Percentiles rank a stretch among this genome's conserved stretches.
phyloP scores from a whole-genome alignment of 768 basidiomycete genomes.

The Mrakia hoshinonis region DNA sequence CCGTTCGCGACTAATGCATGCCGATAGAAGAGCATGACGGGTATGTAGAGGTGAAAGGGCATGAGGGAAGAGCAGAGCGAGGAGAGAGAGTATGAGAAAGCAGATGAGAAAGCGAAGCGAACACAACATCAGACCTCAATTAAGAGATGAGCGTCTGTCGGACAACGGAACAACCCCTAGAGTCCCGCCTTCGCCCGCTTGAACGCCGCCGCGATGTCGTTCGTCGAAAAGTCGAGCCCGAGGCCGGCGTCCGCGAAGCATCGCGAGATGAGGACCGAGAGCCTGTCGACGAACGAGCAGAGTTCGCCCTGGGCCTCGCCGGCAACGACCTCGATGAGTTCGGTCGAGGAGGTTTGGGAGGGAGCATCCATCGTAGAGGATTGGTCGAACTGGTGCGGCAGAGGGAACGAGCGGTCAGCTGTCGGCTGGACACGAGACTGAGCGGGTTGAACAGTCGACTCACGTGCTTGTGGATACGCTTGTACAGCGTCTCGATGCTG shows the following conservation, averaged over 20 bases:
- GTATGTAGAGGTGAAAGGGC: too few species aligned
- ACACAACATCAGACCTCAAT: too few species aligned
- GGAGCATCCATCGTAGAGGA: slow-evolving; percentile 37
- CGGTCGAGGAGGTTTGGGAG: slow-evolving; percentile 29
- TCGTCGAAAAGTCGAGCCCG: slow-evolving; percentile 59
- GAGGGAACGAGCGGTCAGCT: not conserved
- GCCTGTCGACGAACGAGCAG: slow-evolving; percentile 60
- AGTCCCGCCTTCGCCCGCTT: slow-evolving; percentile 42
- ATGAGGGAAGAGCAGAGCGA: not conserved
- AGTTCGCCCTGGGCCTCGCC: slow-evolving; percentile 81
- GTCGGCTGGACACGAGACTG: accelerated
- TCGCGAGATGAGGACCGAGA: slow-evolving; percentile 58
- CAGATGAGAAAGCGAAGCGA: too few species aligned
- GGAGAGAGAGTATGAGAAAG: not conserved
- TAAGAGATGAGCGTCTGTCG: not conserved
- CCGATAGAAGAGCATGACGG: too few species aligned
- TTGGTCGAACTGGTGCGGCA: slow-evolving; percentile 17
- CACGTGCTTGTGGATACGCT: slow-evolving; percentile 88
- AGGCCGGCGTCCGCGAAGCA: slow-evolving; percentile 71
- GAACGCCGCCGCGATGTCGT: slow-evolving; percentile 71
- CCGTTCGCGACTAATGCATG: too few species aligned
- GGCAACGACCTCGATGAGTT: slow-evolving; percentile 75
- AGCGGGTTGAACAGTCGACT: not conserved
- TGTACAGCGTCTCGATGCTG: slow-evolving; percentile 66
- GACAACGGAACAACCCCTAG: not conserved